These are phyloP conservation scores for Aquanectria penicillioides DNA, from an alignment of 2,329 filamentous ascomycete genomes.

Conservation along the genomic window DNA sequence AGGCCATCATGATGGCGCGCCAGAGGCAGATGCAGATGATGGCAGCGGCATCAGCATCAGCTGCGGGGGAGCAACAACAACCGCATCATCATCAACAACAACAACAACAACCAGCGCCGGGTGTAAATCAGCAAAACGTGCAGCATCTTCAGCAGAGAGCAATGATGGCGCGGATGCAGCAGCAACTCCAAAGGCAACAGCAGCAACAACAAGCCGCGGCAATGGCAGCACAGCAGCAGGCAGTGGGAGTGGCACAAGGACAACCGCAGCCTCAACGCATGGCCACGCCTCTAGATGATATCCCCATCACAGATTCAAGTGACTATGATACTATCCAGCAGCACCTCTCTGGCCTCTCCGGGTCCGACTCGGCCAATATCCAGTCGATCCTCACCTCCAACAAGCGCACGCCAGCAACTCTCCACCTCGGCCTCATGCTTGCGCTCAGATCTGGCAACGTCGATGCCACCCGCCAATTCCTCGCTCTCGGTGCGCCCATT, in stretches of 20 bases:
- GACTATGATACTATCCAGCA: conserved; percentile 10
- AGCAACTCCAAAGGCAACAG: neutral
- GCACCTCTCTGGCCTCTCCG: no score
- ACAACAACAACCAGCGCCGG: neutral
- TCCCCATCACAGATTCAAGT: conserved; percentile 15
- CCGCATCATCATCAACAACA: neutral
- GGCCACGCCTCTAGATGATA: conserved; percentile 18
- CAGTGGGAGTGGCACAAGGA: neutral
- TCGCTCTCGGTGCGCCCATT: conserved; percentile 26
- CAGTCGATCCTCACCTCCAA: conserved; percentile 13
- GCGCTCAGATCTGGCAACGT: conserved; percentile 23
- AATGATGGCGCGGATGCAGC: no score
- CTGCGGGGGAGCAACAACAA: neutral
- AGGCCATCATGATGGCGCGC: conserved; percentile 2
- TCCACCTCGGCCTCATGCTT: conserved; percentile 20
- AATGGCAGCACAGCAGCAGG: neutral
- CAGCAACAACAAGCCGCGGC: neutral
- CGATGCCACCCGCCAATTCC: conserved; percentile 14
- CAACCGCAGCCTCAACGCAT: neutral
- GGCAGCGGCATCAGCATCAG: neutral
- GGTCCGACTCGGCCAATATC: no score
- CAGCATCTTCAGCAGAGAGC: no score
- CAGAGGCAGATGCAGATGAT: conserved; percentile 10
- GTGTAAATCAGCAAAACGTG: no score
- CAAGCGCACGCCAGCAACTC: conserved; percentile 17